phyloP scores from a whole-genome alignment of 73 alveolate genomes.

The Symbiodinium pilosum region DNA sequence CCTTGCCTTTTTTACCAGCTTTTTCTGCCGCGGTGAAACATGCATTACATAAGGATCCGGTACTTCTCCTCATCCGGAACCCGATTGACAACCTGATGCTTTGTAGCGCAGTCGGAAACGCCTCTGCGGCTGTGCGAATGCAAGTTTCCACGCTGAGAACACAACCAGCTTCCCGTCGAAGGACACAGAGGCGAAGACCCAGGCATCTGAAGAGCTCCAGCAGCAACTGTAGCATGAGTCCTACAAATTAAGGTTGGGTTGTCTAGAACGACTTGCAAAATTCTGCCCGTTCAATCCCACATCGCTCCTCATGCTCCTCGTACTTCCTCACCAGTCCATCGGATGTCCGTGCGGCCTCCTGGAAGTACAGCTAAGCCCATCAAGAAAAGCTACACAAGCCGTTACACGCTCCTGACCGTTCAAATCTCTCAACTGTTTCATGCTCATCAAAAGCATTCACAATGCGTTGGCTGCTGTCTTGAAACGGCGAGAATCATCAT shows the following conservation, averaged over 20 bases:
- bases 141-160: not conserved
- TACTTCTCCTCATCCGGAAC: constrained; percentile 98
- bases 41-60: constrained; percentile 96
- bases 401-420: not conserved
- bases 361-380: not conserved
- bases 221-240: constrained; percentile 87
- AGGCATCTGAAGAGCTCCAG: constrained; percentile 98
- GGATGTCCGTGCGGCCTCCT: constrained; percentile 31
- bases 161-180: constrained; percentile 97
- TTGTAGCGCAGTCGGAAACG: not conserved
- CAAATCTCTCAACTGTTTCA: not conserved
- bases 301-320: constrained; percentile 74
- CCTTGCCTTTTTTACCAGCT: too few relatives aligned
- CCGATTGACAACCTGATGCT: constrained; percentile 95
- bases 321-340: constrained; percentile 83
- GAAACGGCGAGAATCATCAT: too few relatives aligned
- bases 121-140: not conserved
- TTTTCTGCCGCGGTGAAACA: not conserved
- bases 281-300: not conserved
- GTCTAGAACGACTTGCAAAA: too few relatives aligned
- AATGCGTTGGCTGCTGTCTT: not conserved
- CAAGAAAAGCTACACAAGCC: too few relatives aligned
- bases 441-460: not conserved
- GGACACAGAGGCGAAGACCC: constrained; percentile 98
- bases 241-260: constrained; percentile 2